Conservation (phyloP, 1,139 yeast species). For the Saccharomyces hybrid region DNA sequence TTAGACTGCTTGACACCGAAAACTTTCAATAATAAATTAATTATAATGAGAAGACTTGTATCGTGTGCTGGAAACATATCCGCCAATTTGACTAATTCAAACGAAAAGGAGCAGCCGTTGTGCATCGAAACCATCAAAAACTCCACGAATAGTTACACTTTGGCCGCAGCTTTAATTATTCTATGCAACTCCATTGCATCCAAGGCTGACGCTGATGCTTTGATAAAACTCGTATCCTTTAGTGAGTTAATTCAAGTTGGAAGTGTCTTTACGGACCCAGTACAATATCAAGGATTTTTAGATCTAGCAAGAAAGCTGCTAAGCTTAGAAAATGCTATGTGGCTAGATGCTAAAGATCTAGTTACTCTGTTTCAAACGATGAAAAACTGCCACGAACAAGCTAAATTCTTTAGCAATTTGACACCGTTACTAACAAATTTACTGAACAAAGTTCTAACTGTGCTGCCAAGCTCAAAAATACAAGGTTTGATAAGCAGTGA, state of each 20-base stretch:
- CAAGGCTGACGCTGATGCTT: slow-evolving; percentile 16
- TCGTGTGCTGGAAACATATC: slow-evolving; percentile 18
- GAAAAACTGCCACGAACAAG: slow-evolving; percentile 21
- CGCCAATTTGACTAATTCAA: slow-evolving; percentile 12
- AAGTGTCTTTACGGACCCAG: slow-evolving; percentile 23
- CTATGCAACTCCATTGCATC: slow-evolving; percentile 24
- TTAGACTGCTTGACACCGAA: slow-evolving; percentile 14
- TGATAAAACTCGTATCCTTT: slow-evolving; percentile 10
- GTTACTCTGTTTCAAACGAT: slow-evolving; percentile 12
- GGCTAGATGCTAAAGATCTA: slow-evolving; percentile 12
- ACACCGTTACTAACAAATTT: slow-evolving; percentile 19
- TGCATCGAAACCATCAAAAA: slow-evolving; percentile 7
- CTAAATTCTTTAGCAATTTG: slow-evolving; percentile 21
- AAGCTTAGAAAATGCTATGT: slow-evolving; percentile 19
- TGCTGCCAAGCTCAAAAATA: slow-evolving; percentile 22
- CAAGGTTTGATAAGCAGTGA: slow-evolving; percentile 10
- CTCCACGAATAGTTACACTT: slow-evolving; percentile 16
- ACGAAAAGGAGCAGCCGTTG: slow-evolving; percentile 10
- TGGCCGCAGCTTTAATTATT: slow-evolving; percentile 22
- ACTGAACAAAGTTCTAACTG: slow-evolving; percentile 25
- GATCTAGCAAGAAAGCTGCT: slow-evolving; percentile 26
- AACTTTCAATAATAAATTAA: slow-evolving; percentile 19
- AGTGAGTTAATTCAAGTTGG: slow-evolving; percentile 12
- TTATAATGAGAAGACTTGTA: slow-evolving; percentile 18
- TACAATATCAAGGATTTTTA: slow-evolving; percentile 29